A percentile compares a stretch with the other conserved stretches of the same genome.
Evolutionary conservation across 257 asterid genomes (phyloP).

Genomic region (Capsicum rhomboideum): DNA sequence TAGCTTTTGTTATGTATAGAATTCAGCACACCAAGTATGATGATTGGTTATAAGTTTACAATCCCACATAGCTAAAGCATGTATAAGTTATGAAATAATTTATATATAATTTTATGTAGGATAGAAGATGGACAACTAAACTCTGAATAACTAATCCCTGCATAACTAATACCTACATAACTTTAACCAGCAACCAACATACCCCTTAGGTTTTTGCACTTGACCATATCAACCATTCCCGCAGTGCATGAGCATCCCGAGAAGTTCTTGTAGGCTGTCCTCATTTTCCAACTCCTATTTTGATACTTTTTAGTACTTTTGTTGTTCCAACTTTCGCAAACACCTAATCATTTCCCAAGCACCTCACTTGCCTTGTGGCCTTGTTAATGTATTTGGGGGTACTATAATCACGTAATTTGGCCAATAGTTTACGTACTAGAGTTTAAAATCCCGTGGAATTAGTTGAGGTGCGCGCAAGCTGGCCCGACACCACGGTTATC

Average conservation of each 20-base stretch:
- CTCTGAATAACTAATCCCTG: not conserved
- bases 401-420: not conserved
- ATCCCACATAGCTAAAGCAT: not conserved
- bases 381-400: not conserved
- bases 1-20: not conserved
- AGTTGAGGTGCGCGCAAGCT: no score
- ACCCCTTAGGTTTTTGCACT: not conserved
- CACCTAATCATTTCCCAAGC: not conserved
- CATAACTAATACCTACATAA: not conserved
- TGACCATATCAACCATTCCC: not conserved
- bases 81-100: not conserved
- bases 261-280: not conserved
- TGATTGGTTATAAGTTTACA: not conserved
- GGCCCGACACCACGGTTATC: no score
- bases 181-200: not conserved
- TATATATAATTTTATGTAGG: not conserved
- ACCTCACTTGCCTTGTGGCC: not conserved
- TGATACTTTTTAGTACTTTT: not conserved
- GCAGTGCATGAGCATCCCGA: not conserved
- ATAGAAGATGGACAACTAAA: not conserved
- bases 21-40: not conserved
- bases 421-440: not conserved
- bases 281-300: not conserved
- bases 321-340: not conserved
- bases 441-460: no score